phyloP scores from a whole-genome alignment of 257 asterid genomes.

The Lithospermum erythrorhizon region DNA sequence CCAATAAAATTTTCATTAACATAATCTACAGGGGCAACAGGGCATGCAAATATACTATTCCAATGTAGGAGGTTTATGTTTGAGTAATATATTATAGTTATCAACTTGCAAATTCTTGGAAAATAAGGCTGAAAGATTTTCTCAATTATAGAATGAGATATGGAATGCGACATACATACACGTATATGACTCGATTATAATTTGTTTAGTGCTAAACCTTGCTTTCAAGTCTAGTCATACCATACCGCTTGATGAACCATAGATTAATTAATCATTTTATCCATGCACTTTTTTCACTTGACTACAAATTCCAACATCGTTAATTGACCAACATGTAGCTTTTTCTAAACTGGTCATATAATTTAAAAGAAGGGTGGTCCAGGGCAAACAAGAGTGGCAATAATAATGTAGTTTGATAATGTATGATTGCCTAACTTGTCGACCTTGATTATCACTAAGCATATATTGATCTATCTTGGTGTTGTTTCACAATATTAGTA shows the following conservation, averaged over 20 bases:
- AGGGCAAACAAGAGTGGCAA: background rate
- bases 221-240: background rate
- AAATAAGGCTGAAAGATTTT: background rate
- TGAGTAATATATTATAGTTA: too few relatives aligned
- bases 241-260: background rate
- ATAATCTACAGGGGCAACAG: too few relatives aligned
- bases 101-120: background rate
- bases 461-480: too few relatives aligned
- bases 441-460: background rate
- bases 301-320: background rate
- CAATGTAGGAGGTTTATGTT: background rate
- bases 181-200: too few relatives aligned
- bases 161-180: background rate
- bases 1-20: too few relatives aligned
- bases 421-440: background rate
- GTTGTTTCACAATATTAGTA: too few relatives aligned
- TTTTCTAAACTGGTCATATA: background rate
- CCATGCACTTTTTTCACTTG: background rate
- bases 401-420: too few relatives aligned
- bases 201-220: background rate
- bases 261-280: background rate
- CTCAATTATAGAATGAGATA: background rate
- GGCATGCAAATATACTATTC: background rate
- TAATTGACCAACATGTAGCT: background rate
- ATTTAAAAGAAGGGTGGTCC: background rate